A percentile compares a stretch with the other conserved stretches of the same genome.
Evolutionary conservation across 257 asterid species (phyloP).

Genomic region (Capsicum baccatum): DNA sequence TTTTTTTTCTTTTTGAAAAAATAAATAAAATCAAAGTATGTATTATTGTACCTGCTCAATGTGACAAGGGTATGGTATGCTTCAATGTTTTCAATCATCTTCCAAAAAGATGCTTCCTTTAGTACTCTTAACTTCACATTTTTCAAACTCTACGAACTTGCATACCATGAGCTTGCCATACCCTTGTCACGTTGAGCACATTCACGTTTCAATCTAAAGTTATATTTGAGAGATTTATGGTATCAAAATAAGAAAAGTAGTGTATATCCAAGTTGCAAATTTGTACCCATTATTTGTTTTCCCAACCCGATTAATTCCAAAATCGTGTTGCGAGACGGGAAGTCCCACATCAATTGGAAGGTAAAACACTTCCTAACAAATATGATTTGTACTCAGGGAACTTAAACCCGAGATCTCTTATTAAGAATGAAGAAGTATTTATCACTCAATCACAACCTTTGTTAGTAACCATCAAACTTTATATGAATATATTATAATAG

Average conservation of each 20-base stretch:
- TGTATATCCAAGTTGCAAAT: not conserved
- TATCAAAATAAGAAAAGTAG: not conserved
- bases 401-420: too few relatives aligned
- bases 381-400: too few relatives aligned
- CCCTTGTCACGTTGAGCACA: constrained; percentile 22
- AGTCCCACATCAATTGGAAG: too few relatives aligned
- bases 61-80: not conserved
- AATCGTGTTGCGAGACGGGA: too few relatives aligned
- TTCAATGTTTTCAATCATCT: not conserved
- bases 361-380: too few relatives aligned
- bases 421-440: not conserved
- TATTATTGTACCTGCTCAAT: not conserved
- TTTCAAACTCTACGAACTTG: not conserved
- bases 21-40: not conserved
- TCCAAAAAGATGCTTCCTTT: not conserved
- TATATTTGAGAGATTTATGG: not conserved
- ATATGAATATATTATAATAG: not conserved
- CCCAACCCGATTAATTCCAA: not conserved
- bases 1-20: not conserved
- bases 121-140: not conserved
- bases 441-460: not conserved
- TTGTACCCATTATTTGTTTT: too few relatives aligned
- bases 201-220: not conserved
- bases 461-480: not conserved
- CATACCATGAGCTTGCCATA: constrained; percentile 11